Conservation (phyloP, 179 eudicot genomes). For the Sideroxylon spinosum region DNA sequence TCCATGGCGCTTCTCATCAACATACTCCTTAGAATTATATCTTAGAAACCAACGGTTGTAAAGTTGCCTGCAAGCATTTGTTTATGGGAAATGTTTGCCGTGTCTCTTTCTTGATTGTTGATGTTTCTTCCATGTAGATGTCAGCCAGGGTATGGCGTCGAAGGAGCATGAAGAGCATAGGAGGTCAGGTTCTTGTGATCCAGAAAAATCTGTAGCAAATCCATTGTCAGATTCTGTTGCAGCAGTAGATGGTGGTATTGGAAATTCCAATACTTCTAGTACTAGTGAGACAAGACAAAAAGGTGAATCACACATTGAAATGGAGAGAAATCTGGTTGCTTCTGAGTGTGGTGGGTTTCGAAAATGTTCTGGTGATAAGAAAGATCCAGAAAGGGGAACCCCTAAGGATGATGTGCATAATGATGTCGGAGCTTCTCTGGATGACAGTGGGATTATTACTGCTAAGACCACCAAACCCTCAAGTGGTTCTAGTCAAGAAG, state of each 20-base stretch:
- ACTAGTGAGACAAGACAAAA: slow-evolving; percentile 18
- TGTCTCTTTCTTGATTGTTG: slow-evolving; percentile 26
- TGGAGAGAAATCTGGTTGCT: slow-evolving; percentile 16
- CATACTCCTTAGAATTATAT: slow-evolving; percentile 13
- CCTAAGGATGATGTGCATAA: slow-evolving; percentile 20
- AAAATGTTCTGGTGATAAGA: slow-evolving; percentile 14
- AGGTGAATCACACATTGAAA: slow-evolving; percentile 16
- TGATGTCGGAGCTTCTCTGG: slow-evolving; percentile 20
- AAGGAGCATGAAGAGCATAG: slow-evolving; percentile 26
- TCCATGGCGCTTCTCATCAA: not conserved
- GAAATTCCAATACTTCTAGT: slow-evolving; percentile 8
- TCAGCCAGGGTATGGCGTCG: slow-evolving; percentile 29
- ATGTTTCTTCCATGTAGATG: slow-evolving; percentile 42
- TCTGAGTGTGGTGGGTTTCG: slow-evolving; percentile 17
- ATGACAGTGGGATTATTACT: slow-evolving; percentile 27
- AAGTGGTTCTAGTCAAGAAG: slow-evolving; percentile 14
- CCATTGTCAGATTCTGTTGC: slow-evolving; percentile 20
- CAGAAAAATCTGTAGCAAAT: slow-evolving; percentile 27
- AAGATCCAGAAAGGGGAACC: slow-evolving; percentile 29
- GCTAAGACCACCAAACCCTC: slow-evolving; percentile 24
- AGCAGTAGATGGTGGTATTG: slow-evolving; percentile 20
- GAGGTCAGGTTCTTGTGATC: slow-evolving; percentile 22
- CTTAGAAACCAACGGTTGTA: slow-evolving; percentile 6
- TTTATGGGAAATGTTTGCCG: slow-evolving; percentile 19
- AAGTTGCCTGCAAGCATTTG: slow-evolving; percentile 21